These are phyloP conservation scores for Yamadazyma oceani DNA, from an alignment of 1,139 yeast genomes.

Conservation along the genomic window DNA sequence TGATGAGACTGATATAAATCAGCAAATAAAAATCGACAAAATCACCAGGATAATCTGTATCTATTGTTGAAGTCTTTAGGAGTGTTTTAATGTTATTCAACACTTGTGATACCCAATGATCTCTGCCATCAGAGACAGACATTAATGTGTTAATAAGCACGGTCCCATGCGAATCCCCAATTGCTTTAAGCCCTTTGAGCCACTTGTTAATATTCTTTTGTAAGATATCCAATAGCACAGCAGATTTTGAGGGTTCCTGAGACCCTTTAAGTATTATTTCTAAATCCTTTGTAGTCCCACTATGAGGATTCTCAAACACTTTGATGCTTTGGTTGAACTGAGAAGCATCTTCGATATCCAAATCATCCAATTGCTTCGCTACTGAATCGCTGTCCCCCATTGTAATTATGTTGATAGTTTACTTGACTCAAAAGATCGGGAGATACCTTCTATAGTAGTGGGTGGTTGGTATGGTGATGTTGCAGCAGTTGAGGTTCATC, in stretches of 20 bases:
- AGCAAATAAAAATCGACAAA: conserved; percentile 16
- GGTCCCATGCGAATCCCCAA: conserved; percentile 20
- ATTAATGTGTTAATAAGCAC: conserved; percentile 18
- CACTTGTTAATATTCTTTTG: conserved; percentile 21
- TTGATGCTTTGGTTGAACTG: conserved; percentile 4
- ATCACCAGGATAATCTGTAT: background rate
- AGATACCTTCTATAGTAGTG: too few species aligned
- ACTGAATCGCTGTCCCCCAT: background rate
- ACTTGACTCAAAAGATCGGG: background rate
- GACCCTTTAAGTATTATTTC: conserved; percentile 13
- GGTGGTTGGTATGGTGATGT: too few species aligned
- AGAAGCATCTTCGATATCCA: conserved; percentile 3
- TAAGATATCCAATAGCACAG: conserved; percentile 19
- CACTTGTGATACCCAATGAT: conserved; percentile 13
- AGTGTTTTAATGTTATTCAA: conserved; percentile 15
- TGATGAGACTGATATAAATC: conserved; percentile 19
- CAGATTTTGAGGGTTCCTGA: conserved; percentile 13
- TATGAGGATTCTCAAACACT: conserved; percentile 4
- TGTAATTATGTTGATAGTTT: background rate
- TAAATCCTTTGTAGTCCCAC: conserved; percentile 1
- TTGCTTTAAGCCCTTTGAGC: conserved; percentile 17
- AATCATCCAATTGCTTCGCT: background rate
- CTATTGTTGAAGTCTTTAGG: conserved; percentile 9
- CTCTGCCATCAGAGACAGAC: conserved; percentile 5
- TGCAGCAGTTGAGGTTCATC: too few species aligned